Conservation (phyloP, 805 yeast genomes). For the Kuraishia capsulata region DNA sequence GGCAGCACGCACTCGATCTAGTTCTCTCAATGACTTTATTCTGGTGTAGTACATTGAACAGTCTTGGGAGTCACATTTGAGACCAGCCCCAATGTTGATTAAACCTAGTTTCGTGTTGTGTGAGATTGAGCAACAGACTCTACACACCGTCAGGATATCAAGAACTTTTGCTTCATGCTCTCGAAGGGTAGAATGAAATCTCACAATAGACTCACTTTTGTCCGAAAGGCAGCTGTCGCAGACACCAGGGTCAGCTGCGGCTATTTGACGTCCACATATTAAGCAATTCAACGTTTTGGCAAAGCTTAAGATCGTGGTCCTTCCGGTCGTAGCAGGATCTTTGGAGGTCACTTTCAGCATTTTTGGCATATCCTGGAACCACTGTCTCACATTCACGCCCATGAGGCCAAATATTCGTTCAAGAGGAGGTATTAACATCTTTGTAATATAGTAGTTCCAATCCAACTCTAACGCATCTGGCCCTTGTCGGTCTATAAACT, state of each 20-base stretch:
- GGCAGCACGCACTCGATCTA: conserved; percentile 6
- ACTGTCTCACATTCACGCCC: conserved; percentile 70
- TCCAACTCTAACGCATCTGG: conserved; percentile 41
- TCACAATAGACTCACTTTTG: conserved; percentile 25
- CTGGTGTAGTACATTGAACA: conserved; percentile 56
- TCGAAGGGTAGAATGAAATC: conserved; percentile 18
- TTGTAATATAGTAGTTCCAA: conserved; percentile 74
- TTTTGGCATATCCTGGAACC: conserved; percentile 70
- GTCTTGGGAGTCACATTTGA: conserved; percentile 49
- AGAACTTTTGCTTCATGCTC: conserved; percentile 17
- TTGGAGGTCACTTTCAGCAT: conserved; percentile 1
- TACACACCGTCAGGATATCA: conserved; percentile 23
- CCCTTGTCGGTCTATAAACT: conserved; percentile 3
- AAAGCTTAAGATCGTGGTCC: conserved; percentile 7
- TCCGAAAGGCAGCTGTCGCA: conserved; percentile 26
- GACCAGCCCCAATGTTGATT: conserved; percentile 13
- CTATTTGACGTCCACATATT: conserved; percentile 15
- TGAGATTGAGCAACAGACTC: conserved; percentile 25
- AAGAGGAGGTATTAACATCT: conserved; percentile 82
- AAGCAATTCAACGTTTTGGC: conserved; percentile 19
- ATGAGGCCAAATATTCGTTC: conserved; percentile 73
- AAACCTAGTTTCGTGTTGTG: conserved; percentile 6
- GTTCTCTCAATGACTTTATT: conserved; percentile 27
- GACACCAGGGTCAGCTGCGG: conserved; percentile 1
- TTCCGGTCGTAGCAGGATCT: neutral